Evolutionary conservation across 2,329 filamentous ascomycete species (phyloP).

Genomic region (Monilinia laxa): DNA sequence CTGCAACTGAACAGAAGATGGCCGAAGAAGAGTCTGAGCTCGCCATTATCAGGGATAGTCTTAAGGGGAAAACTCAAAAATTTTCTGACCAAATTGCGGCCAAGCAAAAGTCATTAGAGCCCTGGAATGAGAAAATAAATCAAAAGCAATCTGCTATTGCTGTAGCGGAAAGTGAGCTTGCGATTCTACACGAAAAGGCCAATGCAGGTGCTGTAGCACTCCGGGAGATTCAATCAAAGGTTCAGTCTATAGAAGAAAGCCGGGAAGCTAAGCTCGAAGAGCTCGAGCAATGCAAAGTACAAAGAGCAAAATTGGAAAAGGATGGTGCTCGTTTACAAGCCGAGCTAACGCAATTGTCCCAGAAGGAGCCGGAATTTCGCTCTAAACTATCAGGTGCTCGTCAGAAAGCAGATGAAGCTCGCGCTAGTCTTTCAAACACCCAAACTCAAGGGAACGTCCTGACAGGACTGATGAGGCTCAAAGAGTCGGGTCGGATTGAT

Average conservation of each 20-base stretch:
- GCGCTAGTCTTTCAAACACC: slow-evolving; percentile 82
- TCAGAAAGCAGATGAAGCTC: slow-evolving; percentile 94
- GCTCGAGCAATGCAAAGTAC: slow-evolving; percentile 70
- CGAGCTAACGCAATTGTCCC: slow-evolving; percentile 69
- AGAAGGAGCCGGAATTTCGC: slow-evolving; percentile 79
- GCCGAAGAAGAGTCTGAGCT: slow-evolving; percentile 80
- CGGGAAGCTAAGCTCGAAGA: slow-evolving; percentile 69
- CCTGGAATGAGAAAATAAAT: slow-evolving; percentile 96
- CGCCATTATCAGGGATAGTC: slow-evolving; percentile 73
- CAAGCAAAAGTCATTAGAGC: slow-evolving; percentile 92
- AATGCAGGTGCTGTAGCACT: slow-evolving; percentile 83
- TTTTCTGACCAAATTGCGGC: slow-evolving; percentile 88
- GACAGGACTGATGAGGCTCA: slow-evolving; percentile 87
- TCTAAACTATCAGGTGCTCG: slow-evolving; percentile 83
- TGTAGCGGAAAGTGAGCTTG: slow-evolving; percentile 90
- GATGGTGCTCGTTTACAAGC: slow-evolving; percentile 70
- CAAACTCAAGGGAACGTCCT: slow-evolving; percentile 93
- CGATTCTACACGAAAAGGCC: slow-evolving; percentile 85
- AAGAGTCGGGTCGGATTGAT: slow-evolving; percentile 93
- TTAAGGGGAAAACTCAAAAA: slow-evolving; percentile 94
- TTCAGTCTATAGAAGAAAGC: slow-evolving; percentile 69
- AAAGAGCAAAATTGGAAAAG: slow-evolving; percentile 71
- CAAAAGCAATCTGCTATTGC: slow-evolving; percentile 93
- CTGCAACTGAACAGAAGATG: slow-evolving; percentile 72
- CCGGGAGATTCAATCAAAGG: slow-evolving; percentile 78